These are phyloP conservation scores for Trametes punicea DNA, from an alignment of 768 basidiomycete species.

Conservation along the genomic window DNA sequence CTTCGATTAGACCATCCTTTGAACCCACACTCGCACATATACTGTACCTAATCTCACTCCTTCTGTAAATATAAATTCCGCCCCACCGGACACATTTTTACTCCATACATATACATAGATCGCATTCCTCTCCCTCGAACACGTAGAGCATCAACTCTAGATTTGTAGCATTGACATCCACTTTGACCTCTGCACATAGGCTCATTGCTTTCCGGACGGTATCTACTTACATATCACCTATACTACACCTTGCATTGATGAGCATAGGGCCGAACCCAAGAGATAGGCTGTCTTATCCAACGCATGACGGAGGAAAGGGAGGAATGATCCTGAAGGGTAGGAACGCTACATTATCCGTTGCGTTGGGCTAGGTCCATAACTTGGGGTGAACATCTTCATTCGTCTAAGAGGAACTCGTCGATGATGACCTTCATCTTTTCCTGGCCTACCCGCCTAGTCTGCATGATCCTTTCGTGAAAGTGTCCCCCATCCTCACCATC, in stretches of 20 bases:
- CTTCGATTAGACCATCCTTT: neutral
- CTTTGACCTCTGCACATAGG: neutral
- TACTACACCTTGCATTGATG: neutral
- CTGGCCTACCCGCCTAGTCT: slow-evolving; percentile 29
- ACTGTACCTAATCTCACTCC: neutral
- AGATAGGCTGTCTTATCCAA: neutral
- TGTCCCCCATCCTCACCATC: neutral
- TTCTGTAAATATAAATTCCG: slow-evolving; percentile 6
- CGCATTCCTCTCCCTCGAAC: neutral
- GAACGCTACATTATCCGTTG: neutral
- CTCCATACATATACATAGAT: neutral
- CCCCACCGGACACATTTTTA: neutral
- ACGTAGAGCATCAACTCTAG: slow-evolving; percentile 9
- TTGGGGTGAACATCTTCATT: neutral
- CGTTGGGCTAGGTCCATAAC: neutral
- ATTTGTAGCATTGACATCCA: slow-evolving; percentile 10
- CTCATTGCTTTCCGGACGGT: neutral
- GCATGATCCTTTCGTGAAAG: slow-evolving; percentile 31
- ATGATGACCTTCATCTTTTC: slow-evolving; percentile 39
- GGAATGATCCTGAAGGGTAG: neutral
- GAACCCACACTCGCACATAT: neutral
- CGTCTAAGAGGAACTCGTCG: slow-evolving; percentile 38
- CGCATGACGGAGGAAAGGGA: neutral
- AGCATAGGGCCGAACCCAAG: neutral
- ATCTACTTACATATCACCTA: neutral